Evolutionary conservation across 2,329 filamentous ascomycete species (phyloP).

Genomic region (Exophiala alcalophila): DNA sequence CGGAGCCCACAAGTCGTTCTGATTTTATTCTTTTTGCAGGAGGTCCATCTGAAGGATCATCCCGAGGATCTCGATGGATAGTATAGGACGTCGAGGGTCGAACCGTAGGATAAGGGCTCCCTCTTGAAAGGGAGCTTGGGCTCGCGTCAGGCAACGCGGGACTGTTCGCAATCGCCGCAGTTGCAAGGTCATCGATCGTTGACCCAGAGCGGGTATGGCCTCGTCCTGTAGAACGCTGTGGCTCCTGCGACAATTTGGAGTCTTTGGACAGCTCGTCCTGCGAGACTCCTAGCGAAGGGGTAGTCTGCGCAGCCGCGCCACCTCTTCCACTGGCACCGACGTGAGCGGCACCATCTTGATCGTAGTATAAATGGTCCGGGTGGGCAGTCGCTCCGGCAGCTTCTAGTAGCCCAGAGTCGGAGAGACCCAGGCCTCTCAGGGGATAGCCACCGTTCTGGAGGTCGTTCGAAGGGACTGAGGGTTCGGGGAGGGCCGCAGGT

Average conservation of each 20-base stretch:
- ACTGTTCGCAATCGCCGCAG: conserved; percentile 50
- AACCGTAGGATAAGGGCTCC: conserved; percentile 30
- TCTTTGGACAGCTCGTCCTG: conserved; percentile 1
- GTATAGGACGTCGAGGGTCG: conserved; percentile 33
- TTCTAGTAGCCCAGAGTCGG: conserved; percentile 12
- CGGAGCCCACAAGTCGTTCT: conserved; percentile 50
- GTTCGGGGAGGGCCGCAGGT: conserved; percentile 8
- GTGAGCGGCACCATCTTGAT: conserved; percentile 27
- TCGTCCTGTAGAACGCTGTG: conserved; percentile 6
- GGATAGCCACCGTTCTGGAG: conserved; percentile 13
- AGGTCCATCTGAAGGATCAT: conserved; percentile 43
- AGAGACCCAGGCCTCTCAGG: conserved; percentile 25
- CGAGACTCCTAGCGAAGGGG: conserved; percentile 4
- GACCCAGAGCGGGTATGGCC: conserved; percentile 46
- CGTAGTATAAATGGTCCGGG: conserved; percentile 27
- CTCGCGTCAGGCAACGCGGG: conserved; percentile 41
- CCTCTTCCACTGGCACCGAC: conserved; percentile 20
- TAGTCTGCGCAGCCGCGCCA: conserved; percentile 11
- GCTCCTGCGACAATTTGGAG: conserved; percentile 8
- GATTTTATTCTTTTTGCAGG: conserved; percentile 61
- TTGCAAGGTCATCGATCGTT: conserved; percentile 49
- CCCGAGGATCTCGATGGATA: conserved; percentile 30
- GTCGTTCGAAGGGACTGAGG: conserved; percentile 3
- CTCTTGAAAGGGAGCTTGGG: conserved; percentile 32
- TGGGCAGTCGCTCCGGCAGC: conserved; percentile 12